Percentiles rank a stretch among this genome's conserved stretches.
phyloP scores from a whole-genome alignment of 192 early-diverging fungal genomes.

The Phlyctochytrium arcticum region DNA sequence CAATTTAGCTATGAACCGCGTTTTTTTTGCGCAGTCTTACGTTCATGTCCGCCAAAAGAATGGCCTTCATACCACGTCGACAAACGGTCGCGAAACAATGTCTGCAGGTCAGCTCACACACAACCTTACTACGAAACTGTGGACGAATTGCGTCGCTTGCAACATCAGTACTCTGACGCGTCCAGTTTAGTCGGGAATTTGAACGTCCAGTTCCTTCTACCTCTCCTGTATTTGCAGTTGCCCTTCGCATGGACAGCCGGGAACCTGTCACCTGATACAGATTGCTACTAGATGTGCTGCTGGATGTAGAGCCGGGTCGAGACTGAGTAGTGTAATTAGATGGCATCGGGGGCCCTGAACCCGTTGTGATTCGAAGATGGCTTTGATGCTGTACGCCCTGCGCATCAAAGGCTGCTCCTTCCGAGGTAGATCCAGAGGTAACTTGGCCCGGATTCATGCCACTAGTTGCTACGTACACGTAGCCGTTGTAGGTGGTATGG shows the following conservation, averaged over 20 bases:
- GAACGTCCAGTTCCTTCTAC: too few relatives aligned
- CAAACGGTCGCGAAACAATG: conserved; percentile 44
- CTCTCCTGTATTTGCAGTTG: too few relatives aligned
- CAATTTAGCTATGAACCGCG: not conserved
- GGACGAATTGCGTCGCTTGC: not conserved
- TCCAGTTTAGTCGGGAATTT: too few relatives aligned
- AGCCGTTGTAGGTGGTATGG: too few relatives aligned
- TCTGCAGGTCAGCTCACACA: conserved; percentile 20
- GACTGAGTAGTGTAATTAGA: not conserved
- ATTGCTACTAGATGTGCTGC: not conserved
- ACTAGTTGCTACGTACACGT: not conserved
- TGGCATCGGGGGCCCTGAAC: not conserved
- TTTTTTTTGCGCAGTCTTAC: not conserved
- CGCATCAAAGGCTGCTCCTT: not conserved
- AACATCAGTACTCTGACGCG: not conserved
- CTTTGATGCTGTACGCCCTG: not conserved
- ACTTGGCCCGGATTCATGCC: too few relatives aligned
- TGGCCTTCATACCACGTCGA: conserved; percentile 76
- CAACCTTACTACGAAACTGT: conserved; percentile 17
- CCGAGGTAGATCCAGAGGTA: not conserved
- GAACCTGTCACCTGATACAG: too few relatives aligned
- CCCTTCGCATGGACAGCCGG: too few relatives aligned
- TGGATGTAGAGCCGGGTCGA: not conserved
- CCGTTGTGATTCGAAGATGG: not conserved
- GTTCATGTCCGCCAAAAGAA: conserved; percentile 63